Conservation (phyloP, 208 protist genomes). For the Naegleria gruberi region DNA sequence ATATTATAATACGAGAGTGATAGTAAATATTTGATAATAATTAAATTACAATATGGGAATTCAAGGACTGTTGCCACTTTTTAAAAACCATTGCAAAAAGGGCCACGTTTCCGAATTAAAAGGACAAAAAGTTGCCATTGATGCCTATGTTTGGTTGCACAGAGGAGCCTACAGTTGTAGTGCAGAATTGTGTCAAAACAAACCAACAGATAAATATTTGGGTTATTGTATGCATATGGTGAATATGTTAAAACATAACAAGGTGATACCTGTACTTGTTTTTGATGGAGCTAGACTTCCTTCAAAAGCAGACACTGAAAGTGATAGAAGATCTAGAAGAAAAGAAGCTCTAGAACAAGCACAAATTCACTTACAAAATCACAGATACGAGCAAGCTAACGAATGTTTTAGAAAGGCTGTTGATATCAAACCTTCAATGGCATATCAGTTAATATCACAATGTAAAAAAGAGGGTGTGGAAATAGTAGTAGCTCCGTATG, state of each 20-base stretch:
- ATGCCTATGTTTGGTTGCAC: constrained; percentile 72
- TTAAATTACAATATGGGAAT: constrained; percentile 31
- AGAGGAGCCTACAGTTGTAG: constrained; percentile 52
- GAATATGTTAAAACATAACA: constrained; percentile 47
- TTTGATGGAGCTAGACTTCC: constrained; percentile 78
- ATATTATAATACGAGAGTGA: too few species aligned
- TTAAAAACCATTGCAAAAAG: neutral
- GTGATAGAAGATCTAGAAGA: constrained; percentile 39
- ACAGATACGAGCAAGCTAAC: constrained; percentile 47
- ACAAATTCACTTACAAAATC: constrained; percentile 34
- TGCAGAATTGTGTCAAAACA: constrained; percentile 44
- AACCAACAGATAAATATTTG: constrained; percentile 39
- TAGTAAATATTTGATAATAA: too few species aligned
- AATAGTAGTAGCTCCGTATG: constrained; percentile 96
- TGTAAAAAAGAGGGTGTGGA: constrained; percentile 41
- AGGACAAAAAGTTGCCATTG: constrained; percentile 60
- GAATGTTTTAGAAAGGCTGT: constrained; percentile 55
- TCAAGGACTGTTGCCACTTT: constrained; percentile 22
- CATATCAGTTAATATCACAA: constrained; percentile 50
- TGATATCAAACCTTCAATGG: constrained; percentile 68
- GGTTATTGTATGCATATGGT: constrained; percentile 47
- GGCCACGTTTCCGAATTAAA: constrained; percentile 35
- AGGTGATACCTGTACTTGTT: constrained; percentile 69
- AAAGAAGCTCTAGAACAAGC: constrained; percentile 28
- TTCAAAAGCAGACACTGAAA: constrained; percentile 62